Conservation (phyloP, 75 land plant genomes). For the Picea glauca region DNA sequence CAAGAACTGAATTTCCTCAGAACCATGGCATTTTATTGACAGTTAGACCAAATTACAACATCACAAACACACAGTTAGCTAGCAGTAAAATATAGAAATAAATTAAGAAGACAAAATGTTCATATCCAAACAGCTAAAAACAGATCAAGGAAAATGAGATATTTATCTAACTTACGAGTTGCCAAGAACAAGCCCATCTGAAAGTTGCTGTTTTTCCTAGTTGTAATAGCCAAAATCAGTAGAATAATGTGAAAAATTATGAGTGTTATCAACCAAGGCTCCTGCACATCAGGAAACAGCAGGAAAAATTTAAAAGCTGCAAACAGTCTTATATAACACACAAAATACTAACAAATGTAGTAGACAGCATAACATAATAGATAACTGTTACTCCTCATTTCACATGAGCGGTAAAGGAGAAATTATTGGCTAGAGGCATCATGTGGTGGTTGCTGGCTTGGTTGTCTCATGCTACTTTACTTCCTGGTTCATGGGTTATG, state of each 20-base stretch:
- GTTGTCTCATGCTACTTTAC: no score
- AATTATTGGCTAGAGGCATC: no score
- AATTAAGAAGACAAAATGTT: not conserved
- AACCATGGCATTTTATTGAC: no score
- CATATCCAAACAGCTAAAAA: not conserved
- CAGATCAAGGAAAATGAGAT: not conserved
- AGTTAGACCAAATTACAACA: no score
- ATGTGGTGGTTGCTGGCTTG: no score
- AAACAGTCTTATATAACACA: not conserved
- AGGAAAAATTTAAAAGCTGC: not conserved
- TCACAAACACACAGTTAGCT: no score
- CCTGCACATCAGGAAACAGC: conserved; percentile 32
- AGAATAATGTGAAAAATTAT: conserved; percentile 55
- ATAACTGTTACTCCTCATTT: no score
- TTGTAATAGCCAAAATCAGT: conserved; percentile 38
- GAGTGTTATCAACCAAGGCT: conserved; percentile 77
- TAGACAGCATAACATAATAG: not conserved
- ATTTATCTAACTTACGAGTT: conserved; percentile 41
- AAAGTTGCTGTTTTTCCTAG: conserved; percentile 63
- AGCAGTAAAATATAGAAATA: not conserved
- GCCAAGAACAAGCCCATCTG: conserved; percentile 66
- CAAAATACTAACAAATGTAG: not conserved
- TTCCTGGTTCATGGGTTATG: no score
- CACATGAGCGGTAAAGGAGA: no score
- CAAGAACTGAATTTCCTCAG: no score